Conservation (phyloP, 768 basidiomycete genomes). For the Flagelloscypha sp. region DNA sequence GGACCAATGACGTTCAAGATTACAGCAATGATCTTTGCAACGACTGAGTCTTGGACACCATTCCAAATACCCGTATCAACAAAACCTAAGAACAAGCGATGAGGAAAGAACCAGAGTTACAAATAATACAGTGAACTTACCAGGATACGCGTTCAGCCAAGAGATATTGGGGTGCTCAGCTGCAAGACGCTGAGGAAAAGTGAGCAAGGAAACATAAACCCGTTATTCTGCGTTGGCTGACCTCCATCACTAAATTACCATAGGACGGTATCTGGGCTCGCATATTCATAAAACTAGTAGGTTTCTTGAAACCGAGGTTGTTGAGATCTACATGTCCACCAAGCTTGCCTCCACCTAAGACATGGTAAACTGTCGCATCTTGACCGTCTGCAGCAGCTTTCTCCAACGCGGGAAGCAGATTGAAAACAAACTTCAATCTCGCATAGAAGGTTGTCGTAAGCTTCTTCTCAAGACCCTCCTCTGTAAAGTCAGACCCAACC, state of each 20-base stretch:
- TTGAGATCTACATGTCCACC: slow-evolving; percentile 24
- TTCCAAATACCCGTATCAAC: slow-evolving; percentile 25
- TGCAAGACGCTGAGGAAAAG: slow-evolving; percentile 11
- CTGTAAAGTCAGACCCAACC: slow-evolving; percentile 22
- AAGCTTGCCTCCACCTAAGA: slow-evolving; percentile 22
- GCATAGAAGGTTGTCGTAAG: slow-evolving; percentile 25
- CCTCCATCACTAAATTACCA: slow-evolving; percentile 32
- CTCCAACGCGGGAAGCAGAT: slow-evolving; percentile 27
- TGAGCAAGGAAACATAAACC: no score
- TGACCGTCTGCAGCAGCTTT: slow-evolving; percentile 27
- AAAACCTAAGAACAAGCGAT: background rate
- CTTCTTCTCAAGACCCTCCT: slow-evolving; percentile 26
- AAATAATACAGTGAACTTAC: slow-evolving; percentile 6
- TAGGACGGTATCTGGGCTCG: slow-evolving; percentile 22
- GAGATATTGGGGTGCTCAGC: slow-evolving; percentile 8
- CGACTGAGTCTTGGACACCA: slow-evolving; percentile 31
- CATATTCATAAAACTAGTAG: slow-evolving; percentile 19
- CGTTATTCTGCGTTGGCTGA: no score
- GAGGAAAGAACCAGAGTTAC: background rate
- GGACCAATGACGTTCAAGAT: slow-evolving; percentile 23
- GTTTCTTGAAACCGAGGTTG: slow-evolving; percentile 32
- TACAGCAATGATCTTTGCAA: slow-evolving; percentile 37
- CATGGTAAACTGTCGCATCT: slow-evolving; percentile 29
- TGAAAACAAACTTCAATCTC: slow-evolving; percentile 26
- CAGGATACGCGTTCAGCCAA: slow-evolving; percentile 14